Conservation (phyloP, 169 alveolate species). For the Cyclospora cayetanensis region DNA sequence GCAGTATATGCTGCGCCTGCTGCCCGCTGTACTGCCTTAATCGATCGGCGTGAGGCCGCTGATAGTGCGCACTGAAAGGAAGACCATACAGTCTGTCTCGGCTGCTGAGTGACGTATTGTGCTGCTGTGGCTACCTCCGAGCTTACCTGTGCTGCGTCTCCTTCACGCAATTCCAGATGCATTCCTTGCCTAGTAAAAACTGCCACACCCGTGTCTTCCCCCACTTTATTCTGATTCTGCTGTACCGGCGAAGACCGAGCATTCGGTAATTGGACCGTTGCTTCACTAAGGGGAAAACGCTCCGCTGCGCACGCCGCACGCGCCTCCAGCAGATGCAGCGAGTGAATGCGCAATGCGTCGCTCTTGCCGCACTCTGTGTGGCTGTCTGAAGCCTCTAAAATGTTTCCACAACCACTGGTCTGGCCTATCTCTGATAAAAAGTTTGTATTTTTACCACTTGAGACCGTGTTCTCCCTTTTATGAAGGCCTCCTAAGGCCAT, state of each 20-base stretch:
- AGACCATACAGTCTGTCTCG: constrained; percentile 14
- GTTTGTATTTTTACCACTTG: too few relatives aligned
- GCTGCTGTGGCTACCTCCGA: background rate
- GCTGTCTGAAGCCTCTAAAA: too few relatives aligned
- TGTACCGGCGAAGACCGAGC: background rate
- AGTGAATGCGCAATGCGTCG: too few relatives aligned
- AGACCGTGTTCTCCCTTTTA: too few relatives aligned
- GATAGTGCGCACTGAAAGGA: background rate
- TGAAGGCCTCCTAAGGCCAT: too few relatives aligned
- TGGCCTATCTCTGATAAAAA: too few relatives aligned
- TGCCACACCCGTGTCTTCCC: background rate
- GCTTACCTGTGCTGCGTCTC: background rate
- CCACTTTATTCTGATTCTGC: background rate
- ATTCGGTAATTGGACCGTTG: too few relatives aligned
- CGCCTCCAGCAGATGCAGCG: too few relatives aligned
- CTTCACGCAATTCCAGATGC: background rate
- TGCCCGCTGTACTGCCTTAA: constrained; percentile 26
- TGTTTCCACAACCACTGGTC: too few relatives aligned
- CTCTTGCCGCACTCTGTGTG: too few relatives aligned
- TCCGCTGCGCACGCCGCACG: too few relatives aligned
- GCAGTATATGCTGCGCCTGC: constrained; percentile 25
- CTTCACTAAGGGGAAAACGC: too few relatives aligned
- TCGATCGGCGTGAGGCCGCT: constrained; percentile 26
- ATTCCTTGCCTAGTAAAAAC: background rate
- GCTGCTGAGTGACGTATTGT: constrained; percentile 2